Evolutionary conservation across 495 filamentous ascomycete genomes (phyloP).

Genomic region (Neurospora intermedia): DNA sequence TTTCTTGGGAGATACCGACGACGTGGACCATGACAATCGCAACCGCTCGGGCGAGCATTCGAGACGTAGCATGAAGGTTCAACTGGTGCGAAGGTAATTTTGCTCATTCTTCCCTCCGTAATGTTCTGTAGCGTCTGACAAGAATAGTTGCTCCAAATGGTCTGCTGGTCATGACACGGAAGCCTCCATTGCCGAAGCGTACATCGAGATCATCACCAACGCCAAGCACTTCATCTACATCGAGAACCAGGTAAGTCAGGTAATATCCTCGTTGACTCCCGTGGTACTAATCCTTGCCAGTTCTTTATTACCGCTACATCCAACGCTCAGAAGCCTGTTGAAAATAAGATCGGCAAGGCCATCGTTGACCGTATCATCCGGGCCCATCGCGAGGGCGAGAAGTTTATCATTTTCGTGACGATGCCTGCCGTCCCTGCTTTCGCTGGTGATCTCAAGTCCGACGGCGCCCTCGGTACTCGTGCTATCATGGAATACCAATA

Average conservation of each 20-base stretch:
- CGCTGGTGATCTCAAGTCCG: constrained; percentile 73
- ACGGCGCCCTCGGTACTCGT: constrained; percentile 71
- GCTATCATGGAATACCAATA: constrained; percentile 91
- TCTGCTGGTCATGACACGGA: constrained; percentile 57
- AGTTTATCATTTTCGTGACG: constrained; percentile 74
- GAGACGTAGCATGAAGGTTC: constrained; percentile 22
- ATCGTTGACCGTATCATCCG: constrained; percentile 83
- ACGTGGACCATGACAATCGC: constrained; percentile 7
- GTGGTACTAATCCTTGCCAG: constrained; percentile 5
- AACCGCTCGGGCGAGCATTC: not conserved
- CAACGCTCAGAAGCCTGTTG: constrained; percentile 64
- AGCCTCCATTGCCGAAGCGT: constrained; percentile 86
- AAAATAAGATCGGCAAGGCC: constrained; percentile 77
- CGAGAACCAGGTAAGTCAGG: constrained; percentile 59
- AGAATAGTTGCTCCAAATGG: constrained; percentile 55
- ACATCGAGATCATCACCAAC: constrained; percentile 69
- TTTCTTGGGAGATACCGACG: constrained; percentile 19
- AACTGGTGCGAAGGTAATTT: constrained; percentile 34
- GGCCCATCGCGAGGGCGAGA: constrained; percentile 57
- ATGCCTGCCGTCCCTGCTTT: constrained; percentile 88
- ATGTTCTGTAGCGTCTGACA: not conserved
- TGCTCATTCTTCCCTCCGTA: not conserved
- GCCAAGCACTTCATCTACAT: constrained; percentile 86
- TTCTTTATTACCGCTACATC: constrained; percentile 93
- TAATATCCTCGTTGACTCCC: too few relatives aligned